These are phyloP conservation scores for Sordariomycetes sp. DNA, from an alignment of 2,329 filamentous ascomycete genomes.

Conservation along the genomic window DNA sequence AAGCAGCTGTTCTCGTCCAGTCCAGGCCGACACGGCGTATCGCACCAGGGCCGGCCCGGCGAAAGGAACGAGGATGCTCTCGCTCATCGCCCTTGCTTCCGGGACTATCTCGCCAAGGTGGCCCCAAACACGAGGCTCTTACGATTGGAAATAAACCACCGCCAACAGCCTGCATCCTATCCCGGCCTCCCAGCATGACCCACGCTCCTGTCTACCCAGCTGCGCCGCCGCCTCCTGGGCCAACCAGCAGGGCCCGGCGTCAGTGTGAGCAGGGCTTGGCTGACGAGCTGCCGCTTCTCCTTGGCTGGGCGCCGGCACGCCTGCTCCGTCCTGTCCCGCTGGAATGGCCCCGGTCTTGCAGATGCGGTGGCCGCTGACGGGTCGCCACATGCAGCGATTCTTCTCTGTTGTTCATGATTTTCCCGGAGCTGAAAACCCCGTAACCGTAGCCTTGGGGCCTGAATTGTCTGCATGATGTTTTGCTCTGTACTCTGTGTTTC, in stretches of 20 bases:
- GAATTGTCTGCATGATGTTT: neutral
- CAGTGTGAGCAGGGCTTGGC: neutral
- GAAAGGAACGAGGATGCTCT: too few species aligned
- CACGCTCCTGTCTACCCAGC: too few species aligned
- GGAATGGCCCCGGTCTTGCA: neutral
- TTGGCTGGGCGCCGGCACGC: neutral
- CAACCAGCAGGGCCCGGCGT: neutral
- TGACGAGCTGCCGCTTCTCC: neutral
- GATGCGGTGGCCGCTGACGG: neutral
- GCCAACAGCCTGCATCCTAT: neutral
- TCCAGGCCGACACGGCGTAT: too few species aligned
- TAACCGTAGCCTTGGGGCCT: neutral
- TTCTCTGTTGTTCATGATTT: neutral
- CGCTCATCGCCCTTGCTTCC: too few species aligned
- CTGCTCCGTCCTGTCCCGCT: neutral
- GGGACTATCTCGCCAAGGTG: too few species aligned
- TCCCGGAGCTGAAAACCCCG: neutral
- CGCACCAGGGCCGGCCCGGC: too few species aligned
- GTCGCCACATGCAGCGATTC: neutral
- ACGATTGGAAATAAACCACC: too few species aligned
- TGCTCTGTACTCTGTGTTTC: too few species aligned
- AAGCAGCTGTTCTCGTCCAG: too few species aligned
- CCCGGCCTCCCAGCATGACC: neutral
- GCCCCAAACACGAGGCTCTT: too few species aligned
- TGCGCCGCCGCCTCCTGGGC: neutral